A percentile compares a stretch with the other conserved stretches of the same genome.
Evolutionary conservation across 441 rosid species (phyloP).

Genomic region (Omphalea diandra): DNA sequence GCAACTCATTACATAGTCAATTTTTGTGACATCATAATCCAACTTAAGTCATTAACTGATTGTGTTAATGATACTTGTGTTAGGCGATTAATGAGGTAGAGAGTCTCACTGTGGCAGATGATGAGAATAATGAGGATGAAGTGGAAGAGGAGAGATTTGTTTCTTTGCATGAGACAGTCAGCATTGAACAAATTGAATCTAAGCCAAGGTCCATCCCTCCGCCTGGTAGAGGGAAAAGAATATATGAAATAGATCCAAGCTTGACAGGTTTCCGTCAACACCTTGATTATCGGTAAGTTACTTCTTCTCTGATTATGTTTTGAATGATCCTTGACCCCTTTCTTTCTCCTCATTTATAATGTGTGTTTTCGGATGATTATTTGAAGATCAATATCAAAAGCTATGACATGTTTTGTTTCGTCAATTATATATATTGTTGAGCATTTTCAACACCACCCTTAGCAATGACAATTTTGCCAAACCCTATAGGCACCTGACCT

Average conservation of each 20-base stretch:
- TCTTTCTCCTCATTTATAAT: not conserved
- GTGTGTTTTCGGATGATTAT: not conserved
- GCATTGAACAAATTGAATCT: constrained; percentile 35
- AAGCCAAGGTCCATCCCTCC: constrained; percentile 50
- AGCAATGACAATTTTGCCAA: too few relatives aligned
- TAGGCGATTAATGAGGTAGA: constrained; percentile 40
- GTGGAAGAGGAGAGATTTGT: constrained; percentile 35
- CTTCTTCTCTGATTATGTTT: constrained; percentile 1
- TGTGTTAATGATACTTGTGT: constrained; percentile 19
- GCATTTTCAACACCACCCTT: too few relatives aligned
- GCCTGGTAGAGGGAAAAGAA: constrained; percentile 75
- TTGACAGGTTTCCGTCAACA: constrained; percentile 55
- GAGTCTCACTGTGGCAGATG: constrained; percentile 43
- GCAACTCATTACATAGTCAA: constrained; percentile 6
- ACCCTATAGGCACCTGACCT: too few relatives aligned
- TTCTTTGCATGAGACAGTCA: constrained; percentile 27
- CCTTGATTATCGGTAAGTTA: constrained; percentile 84
- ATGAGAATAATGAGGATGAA: constrained; percentile 36
- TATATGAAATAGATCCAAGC: constrained; percentile 86
- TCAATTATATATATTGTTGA: not conserved
- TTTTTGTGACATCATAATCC: constrained; percentile 7
- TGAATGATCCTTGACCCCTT: not conserved
- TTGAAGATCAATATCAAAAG: not conserved
- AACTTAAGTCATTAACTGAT: constrained; percentile 1
- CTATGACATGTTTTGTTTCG: not conserved